Evolutionary conservation across 192 early-diverging fungal genomes (phyloP).

Genomic region (Coemansia sp.): DNA sequence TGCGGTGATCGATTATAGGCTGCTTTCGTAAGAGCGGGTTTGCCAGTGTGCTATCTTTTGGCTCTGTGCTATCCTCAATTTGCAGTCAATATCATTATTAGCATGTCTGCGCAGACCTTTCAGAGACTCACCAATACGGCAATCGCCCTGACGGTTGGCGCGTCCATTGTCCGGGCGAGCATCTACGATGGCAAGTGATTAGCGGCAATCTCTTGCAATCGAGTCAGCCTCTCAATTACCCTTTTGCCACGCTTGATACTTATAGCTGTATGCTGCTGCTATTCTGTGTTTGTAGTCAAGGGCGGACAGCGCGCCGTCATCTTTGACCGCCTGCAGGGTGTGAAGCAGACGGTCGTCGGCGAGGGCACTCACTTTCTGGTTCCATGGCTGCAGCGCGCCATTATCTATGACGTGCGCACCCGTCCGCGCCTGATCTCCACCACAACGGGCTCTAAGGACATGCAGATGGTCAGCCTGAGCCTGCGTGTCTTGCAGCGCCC

Average conservation of each 20-base stretch:
- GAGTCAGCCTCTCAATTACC: neutral
- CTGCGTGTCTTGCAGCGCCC: constrained; percentile 93
- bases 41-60: neutral
- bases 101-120: constrained; percentile 47
- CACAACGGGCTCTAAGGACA: constrained; percentile 99
- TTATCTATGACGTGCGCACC: constrained; percentile 92
- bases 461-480: constrained; percentile 97
- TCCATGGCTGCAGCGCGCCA: constrained; percentile 94
- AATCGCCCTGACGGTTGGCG: constrained; percentile 72
- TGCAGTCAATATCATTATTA: neutral
- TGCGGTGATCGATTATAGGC: neutral
- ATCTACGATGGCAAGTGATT: constrained; percentile 88
- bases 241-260: neutral
- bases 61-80: neutral
- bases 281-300: constrained; percentile 71
- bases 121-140: constrained; percentile 79
- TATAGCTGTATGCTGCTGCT: neutral
- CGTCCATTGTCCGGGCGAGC: constrained; percentile 75
- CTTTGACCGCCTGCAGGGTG: constrained; percentile 95
- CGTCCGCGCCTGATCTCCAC: constrained; percentile 97
- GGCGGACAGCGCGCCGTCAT: constrained; percentile 96
- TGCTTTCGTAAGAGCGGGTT: neutral
- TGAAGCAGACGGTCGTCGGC: constrained; percentile 73
- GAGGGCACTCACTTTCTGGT: constrained; percentile 98
- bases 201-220: neutral